phyloP scores from a whole-genome alignment of 768 basidiomycete species.

The Tricholoma furcatifolium region DNA sequence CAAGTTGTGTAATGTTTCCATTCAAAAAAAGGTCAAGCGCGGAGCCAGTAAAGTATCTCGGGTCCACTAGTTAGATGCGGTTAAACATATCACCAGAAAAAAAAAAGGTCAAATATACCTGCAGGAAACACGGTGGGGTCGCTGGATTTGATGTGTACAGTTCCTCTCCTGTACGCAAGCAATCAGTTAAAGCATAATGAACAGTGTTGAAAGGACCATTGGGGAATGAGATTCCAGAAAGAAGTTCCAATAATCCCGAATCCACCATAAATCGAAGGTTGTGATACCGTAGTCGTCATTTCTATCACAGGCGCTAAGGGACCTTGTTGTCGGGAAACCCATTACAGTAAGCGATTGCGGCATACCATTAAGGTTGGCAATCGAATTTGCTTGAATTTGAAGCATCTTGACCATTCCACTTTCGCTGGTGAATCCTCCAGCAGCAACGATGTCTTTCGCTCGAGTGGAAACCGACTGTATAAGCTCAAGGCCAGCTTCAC shows the following conservation, averaged over 20 bases:
- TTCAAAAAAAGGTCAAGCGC: slow-evolving; percentile 8
- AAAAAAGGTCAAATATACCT: not conserved
- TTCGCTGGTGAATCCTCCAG: slow-evolving; percentile 13
- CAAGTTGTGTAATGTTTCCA: slow-evolving; percentile 10
- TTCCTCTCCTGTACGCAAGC: slow-evolving; percentile 7
- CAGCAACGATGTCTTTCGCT: slow-evolving; percentile 11
- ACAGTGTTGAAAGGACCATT: slow-evolving; percentile 3
- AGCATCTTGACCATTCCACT: slow-evolving; percentile 9
- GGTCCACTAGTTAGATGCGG: slow-evolving; percentile 2
- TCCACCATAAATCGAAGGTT: not conserved
- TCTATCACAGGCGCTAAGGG: slow-evolving; percentile 16
- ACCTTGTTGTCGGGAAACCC: too few species aligned
- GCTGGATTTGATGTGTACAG: slow-evolving; percentile 5
- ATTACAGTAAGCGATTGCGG: too few species aligned
- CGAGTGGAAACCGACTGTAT: not conserved
- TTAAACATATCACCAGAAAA: not conserved
- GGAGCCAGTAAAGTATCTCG: slow-evolving; percentile 4
- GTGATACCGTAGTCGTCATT: too few species aligned
- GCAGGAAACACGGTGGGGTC: slow-evolving; percentile 14
- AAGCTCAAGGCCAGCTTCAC: not conserved
- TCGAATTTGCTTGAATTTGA: slow-evolving; percentile 8
- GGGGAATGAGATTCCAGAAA: slow-evolving; percentile 14
- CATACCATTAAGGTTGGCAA: too few species aligned
- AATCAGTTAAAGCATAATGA: not conserved
- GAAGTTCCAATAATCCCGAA: not conserved